These are phyloP conservation scores for Metschnikowia hibisci DNA, from an alignment of 805 yeast species.

Conservation along the genomic window DNA sequence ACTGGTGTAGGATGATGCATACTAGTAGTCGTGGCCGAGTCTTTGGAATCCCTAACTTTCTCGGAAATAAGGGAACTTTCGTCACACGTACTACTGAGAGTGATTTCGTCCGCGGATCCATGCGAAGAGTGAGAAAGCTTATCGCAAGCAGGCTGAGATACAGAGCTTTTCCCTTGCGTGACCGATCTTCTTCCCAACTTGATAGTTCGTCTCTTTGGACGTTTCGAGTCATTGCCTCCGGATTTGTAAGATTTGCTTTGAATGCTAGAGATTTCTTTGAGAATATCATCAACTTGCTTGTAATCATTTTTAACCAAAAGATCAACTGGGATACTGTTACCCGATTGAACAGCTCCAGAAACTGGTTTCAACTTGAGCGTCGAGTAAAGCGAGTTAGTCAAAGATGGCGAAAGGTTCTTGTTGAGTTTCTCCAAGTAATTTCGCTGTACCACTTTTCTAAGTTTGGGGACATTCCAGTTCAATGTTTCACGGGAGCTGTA, in stretches of 20 bases:
- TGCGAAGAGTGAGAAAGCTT: not conserved
- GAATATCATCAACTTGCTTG: conserved; percentile 33
- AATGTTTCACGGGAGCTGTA: conserved; percentile 77
- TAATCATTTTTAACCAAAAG: conserved; percentile 28
- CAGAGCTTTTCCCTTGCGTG: not conserved
- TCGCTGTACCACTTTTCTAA: conserved; percentile 56
- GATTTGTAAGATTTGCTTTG: conserved; percentile 41
- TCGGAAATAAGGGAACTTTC: not conserved
- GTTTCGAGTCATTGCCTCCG: conserved; percentile 26
- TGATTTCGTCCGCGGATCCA: not conserved
- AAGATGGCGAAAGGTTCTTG: conserved; percentile 37
- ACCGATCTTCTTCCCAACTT: conserved; percentile 21
- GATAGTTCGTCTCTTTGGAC: conserved; percentile 40
- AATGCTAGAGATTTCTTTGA: conserved; percentile 41
- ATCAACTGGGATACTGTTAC: conserved; percentile 40
- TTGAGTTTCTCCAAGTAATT: conserved; percentile 43
- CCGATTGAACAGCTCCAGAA: conserved; percentile 16
- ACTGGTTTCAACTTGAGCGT: conserved; percentile 31
- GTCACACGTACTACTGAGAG: not conserved
- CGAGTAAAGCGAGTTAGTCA: conserved; percentile 34
- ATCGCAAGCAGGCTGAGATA: not conserved
- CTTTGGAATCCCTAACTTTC: not conserved
- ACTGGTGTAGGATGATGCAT: conserved; percentile 17
- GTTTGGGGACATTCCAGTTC: conserved; percentile 58
- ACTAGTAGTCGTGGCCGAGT: not conserved